These are phyloP conservation scores for Salvia splendens DNA, from an alignment of 257 asterid species.

Conservation along the genomic window DNA sequence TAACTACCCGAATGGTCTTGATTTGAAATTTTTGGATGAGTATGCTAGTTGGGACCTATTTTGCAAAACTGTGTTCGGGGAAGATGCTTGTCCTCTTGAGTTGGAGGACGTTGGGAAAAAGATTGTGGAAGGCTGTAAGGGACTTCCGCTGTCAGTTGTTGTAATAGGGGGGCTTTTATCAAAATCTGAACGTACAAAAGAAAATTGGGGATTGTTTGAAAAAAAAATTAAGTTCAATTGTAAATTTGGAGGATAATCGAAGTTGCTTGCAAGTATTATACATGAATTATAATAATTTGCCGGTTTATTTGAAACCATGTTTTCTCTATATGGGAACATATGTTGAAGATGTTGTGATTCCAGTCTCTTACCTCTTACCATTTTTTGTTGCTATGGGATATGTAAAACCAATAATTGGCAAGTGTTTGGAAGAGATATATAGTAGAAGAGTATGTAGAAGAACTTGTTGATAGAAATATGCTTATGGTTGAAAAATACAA, in stretches of 20 bases:
- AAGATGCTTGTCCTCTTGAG: too few species aligned
- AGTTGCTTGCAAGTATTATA: neutral
- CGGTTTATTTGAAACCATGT: conserved; percentile 20
- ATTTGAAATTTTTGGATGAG: too few species aligned
- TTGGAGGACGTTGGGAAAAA: too few species aligned
- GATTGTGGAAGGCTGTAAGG: too few species aligned
- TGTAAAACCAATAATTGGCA: neutral
- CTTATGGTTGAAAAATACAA: neutral
- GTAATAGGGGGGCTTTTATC: too few species aligned
- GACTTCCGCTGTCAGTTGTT: too few species aligned
- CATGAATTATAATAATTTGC: conserved; percentile 17
- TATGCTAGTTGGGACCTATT: too few species aligned
- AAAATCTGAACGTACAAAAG: too few species aligned
- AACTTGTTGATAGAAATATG: neutral
- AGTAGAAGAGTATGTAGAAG: neutral
- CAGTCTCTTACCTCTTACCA: neutral
- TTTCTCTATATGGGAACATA: conserved; percentile 8
- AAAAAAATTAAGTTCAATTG: neutral
- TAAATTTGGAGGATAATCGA: neutral
- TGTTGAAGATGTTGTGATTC: neutral
- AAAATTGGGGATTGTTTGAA: too few species aligned
- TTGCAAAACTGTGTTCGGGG: too few species aligned
- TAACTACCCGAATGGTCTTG: too few species aligned
- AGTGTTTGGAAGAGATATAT: neutral
- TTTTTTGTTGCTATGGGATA: conserved; percentile 1